Evolutionary conservation across 2,329 filamentous ascomycete genomes (phyloP).

Genomic region (Sporothrix phasma): DNA sequence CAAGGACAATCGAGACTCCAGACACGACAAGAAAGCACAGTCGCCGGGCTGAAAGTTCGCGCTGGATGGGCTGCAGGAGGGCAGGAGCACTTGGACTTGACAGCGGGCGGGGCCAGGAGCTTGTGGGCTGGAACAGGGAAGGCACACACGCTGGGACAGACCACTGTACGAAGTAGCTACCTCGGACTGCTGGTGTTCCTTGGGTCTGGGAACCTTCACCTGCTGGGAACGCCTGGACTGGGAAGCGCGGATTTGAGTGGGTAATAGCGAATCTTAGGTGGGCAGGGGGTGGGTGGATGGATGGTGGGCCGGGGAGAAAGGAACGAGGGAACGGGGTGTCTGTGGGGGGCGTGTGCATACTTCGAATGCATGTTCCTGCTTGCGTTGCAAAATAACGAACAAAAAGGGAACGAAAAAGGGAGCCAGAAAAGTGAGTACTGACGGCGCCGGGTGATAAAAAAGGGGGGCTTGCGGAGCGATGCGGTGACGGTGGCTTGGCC

Average conservation of each 20-base stretch:
- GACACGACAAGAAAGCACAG: neutral
- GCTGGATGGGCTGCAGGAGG: neutral
- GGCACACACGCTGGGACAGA: slow-evolving; percentile 11
- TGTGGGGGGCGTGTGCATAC: slow-evolving; percentile 13
- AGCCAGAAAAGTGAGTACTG: neutral
- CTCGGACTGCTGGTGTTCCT: too few relatives aligned
- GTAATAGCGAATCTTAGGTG: slow-evolving; percentile 14
- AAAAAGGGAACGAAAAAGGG: neutral
- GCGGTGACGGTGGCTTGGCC: slow-evolving; percentile 14
- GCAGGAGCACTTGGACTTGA: neutral
- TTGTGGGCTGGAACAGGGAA: neutral
- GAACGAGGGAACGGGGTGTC: neutral
- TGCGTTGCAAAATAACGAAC: neutral
- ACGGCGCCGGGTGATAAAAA: neutral
- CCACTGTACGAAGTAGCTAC: neutral
- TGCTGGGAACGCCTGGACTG: slow-evolving; percentile 1
- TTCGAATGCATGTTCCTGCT: slow-evolving; percentile 5
- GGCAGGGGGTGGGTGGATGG: slow-evolving; percentile 13
- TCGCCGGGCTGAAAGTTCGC: neutral
- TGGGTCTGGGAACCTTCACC: neutral
- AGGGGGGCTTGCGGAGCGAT: slow-evolving; percentile 14
- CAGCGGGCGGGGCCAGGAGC: neutral
- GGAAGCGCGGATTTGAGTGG: slow-evolving; percentile 13
- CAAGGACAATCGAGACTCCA: too few relatives aligned
- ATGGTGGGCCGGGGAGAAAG: slow-evolving; percentile 1